Evolutionary conservation across 768 basidiomycete species (phyloP), one percentile per base, ranked within the genome.

Genomic region (Auricularia sp.): DNA sequence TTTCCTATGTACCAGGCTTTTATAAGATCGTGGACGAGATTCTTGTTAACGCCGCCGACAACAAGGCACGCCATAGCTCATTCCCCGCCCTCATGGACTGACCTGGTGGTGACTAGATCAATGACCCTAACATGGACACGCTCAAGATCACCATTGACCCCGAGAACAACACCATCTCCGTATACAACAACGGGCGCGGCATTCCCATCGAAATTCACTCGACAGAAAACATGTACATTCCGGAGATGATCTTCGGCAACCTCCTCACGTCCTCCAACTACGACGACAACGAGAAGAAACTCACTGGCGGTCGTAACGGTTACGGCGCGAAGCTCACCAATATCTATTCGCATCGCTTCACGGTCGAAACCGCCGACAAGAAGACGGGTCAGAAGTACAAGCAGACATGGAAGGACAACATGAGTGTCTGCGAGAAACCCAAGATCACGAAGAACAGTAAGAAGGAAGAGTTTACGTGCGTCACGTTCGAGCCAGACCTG

Each of bases 1-100:
- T 76, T 36, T 91, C 85, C 70, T 99, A 88, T 72, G 95, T 98
- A 2, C 97, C 97, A 0, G 97, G 95, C 62, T 96, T 99, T 75
- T 94, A 95, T 84, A 99, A 99, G 82, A 99, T 99, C 71, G 88
- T 99, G 14, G 97, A 99, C 71, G 97, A 99, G 77, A 99, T 99
- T 71, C 80, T 99, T 2, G 97, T 99, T 70, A 99, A 99, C 75
- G 97, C 97, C 23, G 97, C 97, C 3, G 97, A 99, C 74, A 97
- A 98, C 78, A 99, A 99, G 87, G 96, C 91, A 67, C 64, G 80
- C 74, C 34, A n/a, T 62, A 11, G n/a, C 56, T 21, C 23, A n/a
- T n/a, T 18, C 34, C 21, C 54, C 12, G 12, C 7, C 39, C 8
- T 8, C 39, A 42, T 14, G 29, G n/a, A 34, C 16, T 62, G 7